Conservation (phyloP, 805 yeast genomes). For the Kregervanrija delftensis region DNA sequence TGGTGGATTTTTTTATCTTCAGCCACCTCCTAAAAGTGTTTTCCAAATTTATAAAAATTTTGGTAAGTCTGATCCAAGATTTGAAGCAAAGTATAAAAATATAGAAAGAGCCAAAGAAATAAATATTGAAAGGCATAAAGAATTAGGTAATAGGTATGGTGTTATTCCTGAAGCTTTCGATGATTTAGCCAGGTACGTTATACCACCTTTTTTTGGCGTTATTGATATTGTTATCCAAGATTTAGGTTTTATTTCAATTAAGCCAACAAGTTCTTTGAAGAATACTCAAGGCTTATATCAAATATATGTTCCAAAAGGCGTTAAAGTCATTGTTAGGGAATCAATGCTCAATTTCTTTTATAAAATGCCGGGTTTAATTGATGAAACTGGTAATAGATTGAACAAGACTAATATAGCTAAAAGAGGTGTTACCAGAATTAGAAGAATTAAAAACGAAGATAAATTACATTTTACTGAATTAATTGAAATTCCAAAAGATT, state of each 20-base stretch:
- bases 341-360: constrained; percentile 23
- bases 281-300: constrained; percentile 31
- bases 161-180: constrained; percentile 22
- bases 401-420: constrained; percentile 10
- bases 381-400: constrained; percentile 12
- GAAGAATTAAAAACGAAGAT: constrained; percentile 11
- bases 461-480: constrained; percentile 20
- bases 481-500: constrained; percentile 13
- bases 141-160: constrained; percentile 16
- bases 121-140: constrained; percentile 19
- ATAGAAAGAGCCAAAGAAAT: constrained; percentile 28
- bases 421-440: constrained; percentile 8
- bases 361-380: constrained; percentile 11
- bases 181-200: constrained; percentile 36
- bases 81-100: constrained; percentile 28
- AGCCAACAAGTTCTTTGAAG: constrained; percentile 44
- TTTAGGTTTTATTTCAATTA: constrained; percentile 55
- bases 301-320: constrained; percentile 49
- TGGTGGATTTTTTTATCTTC: constrained; percentile 57
- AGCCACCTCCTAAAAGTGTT: constrained; percentile 46
- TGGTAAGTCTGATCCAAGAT: constrained; percentile 34
- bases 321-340: constrained; percentile 44
- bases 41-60: constrained; percentile 32
- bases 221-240: constrained; percentile 60
- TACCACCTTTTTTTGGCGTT: constrained; percentile 68